A percentile compares a stretch with the other conserved stretches of the same genome.
phyloP scores from a whole-genome alignment of 257 asterid genomes.

The Thymus mandschuricus region DNA sequence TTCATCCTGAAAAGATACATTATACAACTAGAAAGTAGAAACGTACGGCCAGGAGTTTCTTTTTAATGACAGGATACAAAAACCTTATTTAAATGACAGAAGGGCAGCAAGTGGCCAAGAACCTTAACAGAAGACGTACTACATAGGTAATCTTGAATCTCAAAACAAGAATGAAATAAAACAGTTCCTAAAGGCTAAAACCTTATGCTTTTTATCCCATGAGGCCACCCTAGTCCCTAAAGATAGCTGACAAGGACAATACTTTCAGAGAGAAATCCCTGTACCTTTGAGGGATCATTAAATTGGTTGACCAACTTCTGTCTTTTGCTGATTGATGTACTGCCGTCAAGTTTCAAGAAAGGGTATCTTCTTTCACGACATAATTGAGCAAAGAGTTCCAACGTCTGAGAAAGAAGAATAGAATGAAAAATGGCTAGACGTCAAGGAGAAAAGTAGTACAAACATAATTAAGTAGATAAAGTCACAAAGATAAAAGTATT shows the following conservation, averaged over 20 bases:
- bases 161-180: neutral
- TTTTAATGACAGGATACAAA: neutral
- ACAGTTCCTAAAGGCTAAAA: neutral
- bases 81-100: neutral
- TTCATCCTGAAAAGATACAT: constrained; percentile 67
- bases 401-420: constrained; percentile 56
- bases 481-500: neutral
- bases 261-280: constrained; percentile 14
- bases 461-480: neutral
- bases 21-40: constrained; percentile 16
- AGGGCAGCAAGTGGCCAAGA: neutral
- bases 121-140: neutral
- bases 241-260: constrained; percentile 12
- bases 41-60: constrained; percentile 21
- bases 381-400: constrained; percentile 93
- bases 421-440: constrained; percentile 27
- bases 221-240: too few species aligned
- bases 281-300: constrained; percentile 85
- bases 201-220: neutral
- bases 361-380: constrained; percentile 99
- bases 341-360: constrained; percentile 89
- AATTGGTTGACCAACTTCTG: constrained; percentile 89
- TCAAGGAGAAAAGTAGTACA: constrained; percentile 26
- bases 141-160: neutral
- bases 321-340: constrained; percentile 92